phyloP scores from a whole-genome alignment of 768 basidiomycete species.

The Auriscalpium microsporum region DNA sequence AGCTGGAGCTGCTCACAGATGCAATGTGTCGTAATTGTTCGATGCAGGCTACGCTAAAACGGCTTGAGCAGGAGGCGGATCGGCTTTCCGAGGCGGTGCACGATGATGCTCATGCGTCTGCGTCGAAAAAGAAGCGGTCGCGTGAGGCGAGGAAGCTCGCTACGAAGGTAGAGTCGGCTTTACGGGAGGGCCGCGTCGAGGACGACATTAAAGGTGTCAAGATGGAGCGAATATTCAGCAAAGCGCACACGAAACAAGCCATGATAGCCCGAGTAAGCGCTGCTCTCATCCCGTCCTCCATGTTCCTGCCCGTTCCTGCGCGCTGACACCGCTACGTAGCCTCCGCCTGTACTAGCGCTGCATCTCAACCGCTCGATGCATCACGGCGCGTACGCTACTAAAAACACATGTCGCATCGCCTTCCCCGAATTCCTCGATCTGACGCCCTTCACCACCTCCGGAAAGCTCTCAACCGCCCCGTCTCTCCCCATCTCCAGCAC shows the following conservation, averaged over 20 bases:
- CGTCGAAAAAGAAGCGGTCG: constrained; percentile 67
- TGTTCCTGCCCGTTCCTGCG: neutral
- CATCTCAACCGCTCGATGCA: constrained; percentile 91
- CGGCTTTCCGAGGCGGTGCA: constrained; percentile 31
- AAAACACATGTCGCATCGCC: constrained; percentile 72
- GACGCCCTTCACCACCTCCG: constrained; percentile 79
- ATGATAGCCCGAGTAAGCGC: constrained; percentile 76
- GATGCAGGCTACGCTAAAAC: constrained; percentile 62
- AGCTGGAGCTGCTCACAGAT: constrained; percentile 80
- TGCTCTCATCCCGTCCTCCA: constrained; percentile 8
- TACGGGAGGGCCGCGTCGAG: constrained; percentile 73
- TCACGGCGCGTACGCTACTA: constrained; percentile 64
- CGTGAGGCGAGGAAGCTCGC: constrained; percentile 66
- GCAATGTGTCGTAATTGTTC: constrained; percentile 92
- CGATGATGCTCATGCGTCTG: constrained; percentile 38
- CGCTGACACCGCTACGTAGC: constrained; percentile 31
- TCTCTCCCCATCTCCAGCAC: constrained; percentile 65
- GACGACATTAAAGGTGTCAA: constrained; percentile 76
- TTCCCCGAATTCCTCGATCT: constrained; percentile 90
- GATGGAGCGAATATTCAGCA: constrained; percentile 68
- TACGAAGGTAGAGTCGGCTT: constrained; percentile 45
- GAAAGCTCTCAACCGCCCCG: constrained; percentile 63
- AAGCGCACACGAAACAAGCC: constrained; percentile 79
- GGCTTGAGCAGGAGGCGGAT: constrained; percentile 55
- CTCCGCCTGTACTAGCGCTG: constrained; percentile 78